Percentiles rank a stretch among this genome's conserved stretches.
Conservation (phyloP, 352 stramenopile species). For the Globisporangium paddicum region DNA sequence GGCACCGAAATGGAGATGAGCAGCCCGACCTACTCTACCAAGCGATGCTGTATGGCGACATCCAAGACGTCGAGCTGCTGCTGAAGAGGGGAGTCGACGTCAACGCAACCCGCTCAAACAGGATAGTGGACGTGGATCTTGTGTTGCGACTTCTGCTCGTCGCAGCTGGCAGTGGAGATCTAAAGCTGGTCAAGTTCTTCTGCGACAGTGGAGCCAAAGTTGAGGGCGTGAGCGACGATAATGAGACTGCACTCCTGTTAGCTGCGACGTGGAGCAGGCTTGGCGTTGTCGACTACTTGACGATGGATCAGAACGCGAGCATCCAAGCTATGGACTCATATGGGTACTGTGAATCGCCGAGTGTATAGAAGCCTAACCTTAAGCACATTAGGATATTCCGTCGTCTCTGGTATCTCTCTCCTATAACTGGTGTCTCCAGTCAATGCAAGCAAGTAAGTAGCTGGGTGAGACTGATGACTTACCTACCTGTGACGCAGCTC, state of each 20-base stretch:
- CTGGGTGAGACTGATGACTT: neutral
- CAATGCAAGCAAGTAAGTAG: neutral
- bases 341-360: too few species aligned
- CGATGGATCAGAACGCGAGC: neutral
- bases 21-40: too few species aligned
- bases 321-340: neutral
- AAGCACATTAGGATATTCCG: too few species aligned
- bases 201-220: neutral
- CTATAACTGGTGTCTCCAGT: neutral
- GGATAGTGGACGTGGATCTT: too few species aligned
- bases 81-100: too few species aligned
- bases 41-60: neutral
- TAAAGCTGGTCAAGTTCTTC: neutral
- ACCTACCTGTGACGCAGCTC: conserved; percentile 62
- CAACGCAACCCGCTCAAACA: too few species aligned
- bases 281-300: neutral
- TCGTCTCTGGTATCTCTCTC: too few species aligned
- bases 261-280: neutral
- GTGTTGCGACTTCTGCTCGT: neutral
- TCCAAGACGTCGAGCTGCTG: too few species aligned
- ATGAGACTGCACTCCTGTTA: neutral
- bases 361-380: too few species aligned
- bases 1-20: too few species aligned
- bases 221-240: neutral
- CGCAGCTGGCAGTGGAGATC: neutral